Conservation (phyloP, 1,284 basidiomycete genomes). For the Polyporus tsugae region DNA sequence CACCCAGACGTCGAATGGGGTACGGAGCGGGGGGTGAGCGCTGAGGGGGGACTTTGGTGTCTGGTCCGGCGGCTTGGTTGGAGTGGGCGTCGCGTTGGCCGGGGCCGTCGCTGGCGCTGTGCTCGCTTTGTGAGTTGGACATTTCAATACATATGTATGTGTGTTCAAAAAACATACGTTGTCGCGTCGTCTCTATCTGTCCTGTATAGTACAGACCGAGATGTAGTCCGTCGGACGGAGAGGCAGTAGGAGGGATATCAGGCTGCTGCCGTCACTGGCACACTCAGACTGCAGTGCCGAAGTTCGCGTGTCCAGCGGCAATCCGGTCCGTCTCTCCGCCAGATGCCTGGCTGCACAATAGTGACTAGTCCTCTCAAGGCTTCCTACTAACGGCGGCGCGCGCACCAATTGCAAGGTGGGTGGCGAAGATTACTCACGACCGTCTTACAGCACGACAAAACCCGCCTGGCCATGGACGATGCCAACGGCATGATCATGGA, state of each 20-base stretch:
- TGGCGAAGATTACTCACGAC: constrained; percentile 34
- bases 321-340: too few relatives aligned
- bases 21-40: background rate
- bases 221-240: too few relatives aligned
- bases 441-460: constrained; percentile 28
- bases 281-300: too few relatives aligned
- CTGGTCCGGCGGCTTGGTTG: background rate
- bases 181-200: too few relatives aligned
- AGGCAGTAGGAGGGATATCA: too few relatives aligned
- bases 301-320: too few relatives aligned
- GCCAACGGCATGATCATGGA: constrained; percentile 35
- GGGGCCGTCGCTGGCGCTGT: background rate
- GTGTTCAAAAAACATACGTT: background rate
- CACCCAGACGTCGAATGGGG: background rate
- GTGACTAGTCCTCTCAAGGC: constrained; percentile 40
- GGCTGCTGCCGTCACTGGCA: too few relatives aligned
- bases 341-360: too few relatives aligned
- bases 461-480: constrained; percentile 28
- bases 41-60: background rate
- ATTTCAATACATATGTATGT: background rate
- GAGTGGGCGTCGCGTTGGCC: background rate
- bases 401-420: constrained; percentile 35
- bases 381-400: constrained; percentile 35
- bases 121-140: background rate
- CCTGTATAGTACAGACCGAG: too few relatives aligned